Base-by-base conservation (phyloP, 345 rosid genomes). In the Aethionema arabicum region DNA sequence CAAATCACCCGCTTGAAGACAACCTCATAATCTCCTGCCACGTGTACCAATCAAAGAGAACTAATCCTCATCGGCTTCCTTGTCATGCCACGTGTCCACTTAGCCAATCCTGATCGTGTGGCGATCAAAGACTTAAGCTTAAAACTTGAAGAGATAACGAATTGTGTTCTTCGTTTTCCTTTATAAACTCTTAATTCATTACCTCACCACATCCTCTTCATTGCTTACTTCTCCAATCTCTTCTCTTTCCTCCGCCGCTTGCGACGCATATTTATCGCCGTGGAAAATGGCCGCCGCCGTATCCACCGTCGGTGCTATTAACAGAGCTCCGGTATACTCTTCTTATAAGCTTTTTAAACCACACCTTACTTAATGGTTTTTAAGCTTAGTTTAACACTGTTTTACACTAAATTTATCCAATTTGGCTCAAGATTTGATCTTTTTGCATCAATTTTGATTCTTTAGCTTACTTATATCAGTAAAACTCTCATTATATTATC, bases 301-400 rank as follows among this genome's bases (percentile, higher is more conserved):
- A 68, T 75, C 98, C 67, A 87, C 96, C 55, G 73, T 82, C 51
- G 96, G 93, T 75, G 77, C 83, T 27, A 80, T 83, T 75, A 91
- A 83, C 80, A 63, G 85, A 55, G 77, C 86, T 31, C 92, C 82
- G 83, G 97, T 89, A 84, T 30, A n/a, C 40, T 8, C 30, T 41
- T 0, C 40, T 37, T 37, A 37, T 33, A 49, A 21, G 27, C 27
- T 21, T 21, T 2, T 21, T 21, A 21, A 21, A 21, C 27, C 27
- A 21, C 27, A 21, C 27, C 27, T 21, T 2, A n/a, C 27, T 6
- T 49, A n/a, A 4, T 7, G 27, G 27, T 10, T 37, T 37, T 10
- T 10, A 10, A 37, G 11, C 40, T 37, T 10, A 37, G 11, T 37
- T 37, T 37, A 8, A 40, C 44, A 40, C 10, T 12, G 3, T 40